A percentile compares a stretch with the other conserved stretches of the same genome.
Conservation (phyloP, 495 filamentous ascomycete genomes). For the Penicillium subrubescens region DNA sequence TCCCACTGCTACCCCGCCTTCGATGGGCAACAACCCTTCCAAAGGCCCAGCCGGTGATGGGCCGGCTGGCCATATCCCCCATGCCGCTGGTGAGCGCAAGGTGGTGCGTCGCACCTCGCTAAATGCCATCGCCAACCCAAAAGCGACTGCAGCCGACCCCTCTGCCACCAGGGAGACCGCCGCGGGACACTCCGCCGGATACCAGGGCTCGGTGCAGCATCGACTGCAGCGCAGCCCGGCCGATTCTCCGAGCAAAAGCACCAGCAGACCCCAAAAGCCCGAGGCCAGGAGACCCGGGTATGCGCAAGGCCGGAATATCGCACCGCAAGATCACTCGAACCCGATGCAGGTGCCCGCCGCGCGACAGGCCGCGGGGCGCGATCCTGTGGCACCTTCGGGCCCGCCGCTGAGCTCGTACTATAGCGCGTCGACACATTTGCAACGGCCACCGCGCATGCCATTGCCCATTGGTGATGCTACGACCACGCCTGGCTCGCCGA, state of each 20-base stretch:
- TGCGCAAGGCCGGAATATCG: slow-evolving; percentile 25
- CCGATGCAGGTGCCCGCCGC: slow-evolving; percentile 55
- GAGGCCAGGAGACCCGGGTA: slow-evolving; percentile 29
- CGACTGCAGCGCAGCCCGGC: slow-evolving; percentile 41
- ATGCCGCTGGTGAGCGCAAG: slow-evolving; percentile 36
- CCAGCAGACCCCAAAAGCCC: slow-evolving; percentile 26
- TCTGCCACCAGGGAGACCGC: slow-evolving; percentile 47
- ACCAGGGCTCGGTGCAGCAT: slow-evolving; percentile 39
- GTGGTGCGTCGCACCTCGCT: slow-evolving; percentile 44
- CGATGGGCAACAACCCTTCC: slow-evolving; percentile 55
- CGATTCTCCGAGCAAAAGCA: slow-evolving; percentile 26
- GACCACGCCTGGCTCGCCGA: slow-evolving; percentile 83
- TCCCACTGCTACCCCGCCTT: slow-evolving; percentile 31
- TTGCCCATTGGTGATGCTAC: slow-evolving; percentile 89
- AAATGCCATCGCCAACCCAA: slow-evolving; percentile 40
- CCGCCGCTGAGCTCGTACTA: slow-evolving; percentile 54
- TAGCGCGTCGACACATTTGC: slow-evolving; percentile 56
- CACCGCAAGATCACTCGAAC: slow-evolving; percentile 41
- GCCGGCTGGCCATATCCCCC: slow-evolving; percentile 31
- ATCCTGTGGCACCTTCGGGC: slow-evolving; percentile 45
- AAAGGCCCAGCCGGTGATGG: slow-evolving; percentile 45
- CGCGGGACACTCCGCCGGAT: slow-evolving; percentile 42
- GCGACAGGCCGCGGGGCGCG: slow-evolving; percentile 36
- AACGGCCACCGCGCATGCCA: slow-evolving; percentile 81
- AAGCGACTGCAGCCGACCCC: slow-evolving; percentile 45